Base-by-base conservation (phyloP, 2,329 filamentous ascomycete species). In the Monilinia laxa region DNA sequence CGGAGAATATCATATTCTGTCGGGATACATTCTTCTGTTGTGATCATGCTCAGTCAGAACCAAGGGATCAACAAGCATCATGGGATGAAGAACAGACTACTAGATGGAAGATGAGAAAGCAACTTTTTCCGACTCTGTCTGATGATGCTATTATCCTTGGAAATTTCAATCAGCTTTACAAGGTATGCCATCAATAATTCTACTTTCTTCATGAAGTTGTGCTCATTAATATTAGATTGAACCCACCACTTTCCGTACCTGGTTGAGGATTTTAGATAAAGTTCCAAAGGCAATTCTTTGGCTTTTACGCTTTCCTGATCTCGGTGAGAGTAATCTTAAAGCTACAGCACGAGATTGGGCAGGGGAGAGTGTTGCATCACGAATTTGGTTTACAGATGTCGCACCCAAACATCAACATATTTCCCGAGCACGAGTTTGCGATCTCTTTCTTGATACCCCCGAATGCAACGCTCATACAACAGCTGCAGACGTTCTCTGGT, bases 391-490 rank as follows among this genome's bases (percentile, higher is more conserved):
- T 76, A 99, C 95, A 7, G 95, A 99, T 76, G 95, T 99, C 16
- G 95, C 95, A 0, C 93, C 94, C 4, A 99, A 99, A 78, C 90
- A 91, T 71, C 87, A 93, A 71, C 95, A 99, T 78, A 99, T 99
- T 71, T 90, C 92, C 9, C 89, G 95, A 45, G 95, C 95, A 7
- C 87, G 93, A 28, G 87, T 99, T 38, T 94, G 94, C 76, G 95
- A 99, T 79, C 82, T 99, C 9, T 98, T 99, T 76, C 85, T 99
- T 18, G 95, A 99, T 78, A 99, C 95, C 0, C 93, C 95, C 1
- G 95, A 99, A 78, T 99, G 95, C 79, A 99, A 99, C 75, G 95
- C 93, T 1, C 95, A 99, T 78, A 99, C 95, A 0, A 99, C 95
- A 1, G 95, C 95, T 2, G 96, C 95, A 16, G 95, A 99, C 75